Evolutionary conservation across 768 basidiomycete genomes (phyloP).

Genomic region (Hemileccinum impolitum): DNA sequence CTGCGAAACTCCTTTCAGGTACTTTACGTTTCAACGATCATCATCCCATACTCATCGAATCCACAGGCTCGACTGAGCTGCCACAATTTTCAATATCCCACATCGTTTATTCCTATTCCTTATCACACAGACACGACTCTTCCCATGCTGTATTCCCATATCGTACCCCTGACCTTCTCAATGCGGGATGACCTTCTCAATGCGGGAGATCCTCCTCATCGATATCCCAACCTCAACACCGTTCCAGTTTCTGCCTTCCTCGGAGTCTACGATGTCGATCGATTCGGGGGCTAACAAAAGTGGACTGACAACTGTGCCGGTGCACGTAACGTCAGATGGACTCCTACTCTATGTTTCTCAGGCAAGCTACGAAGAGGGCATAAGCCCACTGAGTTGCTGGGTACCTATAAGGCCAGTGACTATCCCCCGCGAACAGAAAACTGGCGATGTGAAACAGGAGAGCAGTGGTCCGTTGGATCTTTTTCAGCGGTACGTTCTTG

Average conservation of each 20-base stretch:
- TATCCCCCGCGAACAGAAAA: slow-evolving; percentile 6
- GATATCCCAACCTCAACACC: slow-evolving; percentile 34
- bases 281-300: slow-evolving; percentile 31
- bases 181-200: slow-evolving; percentile 41
- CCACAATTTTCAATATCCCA: slow-evolving; percentile 71
- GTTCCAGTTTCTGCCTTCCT: slow-evolving; percentile 14
- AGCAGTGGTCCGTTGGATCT: slow-evolving; percentile 25
- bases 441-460: background rate
- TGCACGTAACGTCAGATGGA: slow-evolving; percentile 59
- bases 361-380: slow-evolving; percentile 77
- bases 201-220: too few relatives aligned
- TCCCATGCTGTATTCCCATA: slow-evolving; percentile 39
- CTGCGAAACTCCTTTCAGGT: slow-evolving; percentile 83
- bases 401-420: slow-evolving; percentile 45
- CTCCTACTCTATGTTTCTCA: slow-evolving; percentile 74
- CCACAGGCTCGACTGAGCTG: slow-evolving; percentile 55
- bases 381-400: slow-evolving; percentile 78
- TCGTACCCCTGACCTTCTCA: slow-evolving; percentile 54
- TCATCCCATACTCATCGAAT: background rate
- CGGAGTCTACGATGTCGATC: slow-evolving; percentile 46
- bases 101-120: slow-evolving; percentile 64
- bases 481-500: slow-evolving; percentile 29
- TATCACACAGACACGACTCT: slow-evolving; percentile 65
- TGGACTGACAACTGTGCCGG: slow-evolving; percentile 21
- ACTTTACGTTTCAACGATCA: slow-evolving; percentile 7